Evolutionary conservation across 352 stramenopile species (phyloP), one percentile per base, ranked within the genome.

Genomic region (Plasmopara muralis): DNA sequence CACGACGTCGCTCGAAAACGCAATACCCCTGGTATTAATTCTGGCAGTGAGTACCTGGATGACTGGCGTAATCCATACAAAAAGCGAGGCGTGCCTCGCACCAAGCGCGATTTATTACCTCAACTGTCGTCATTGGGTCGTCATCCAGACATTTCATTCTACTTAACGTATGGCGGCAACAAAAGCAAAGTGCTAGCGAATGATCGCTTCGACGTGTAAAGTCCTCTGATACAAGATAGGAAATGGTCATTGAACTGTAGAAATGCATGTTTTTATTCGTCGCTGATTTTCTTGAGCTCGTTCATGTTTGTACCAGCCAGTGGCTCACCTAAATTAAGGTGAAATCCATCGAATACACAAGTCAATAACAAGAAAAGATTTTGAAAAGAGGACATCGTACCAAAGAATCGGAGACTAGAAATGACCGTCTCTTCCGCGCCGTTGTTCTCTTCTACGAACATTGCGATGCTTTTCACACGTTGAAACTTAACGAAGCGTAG

Each of bases 231-330:
- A 45, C 28, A 31, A 40, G 25, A 50, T 18, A 53, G 29, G 30
- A 45, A 31, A 13, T 43, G 15, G 15, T 14, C 33, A 53, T 25
- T 25, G 20, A 25, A 25, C 20, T 25, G 20, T 25, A 25, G 20
- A 25, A 25, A 25, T 25, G 20, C 20, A 25, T 25, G 20, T 44
- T 41, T 20, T 64, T 87, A 87, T 60, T 91, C 80, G 35, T 91
- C 76, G 60, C 66, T 80, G 53, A 87, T 44, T 59, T 88, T 92
- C 68, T 92, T 92, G 31, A 92, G 69, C 45, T 89, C 81, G 59
- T 88, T 88, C 77, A 91, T 87, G 70, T 91, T 91, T 33, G 77
- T 91, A 28, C 81, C 81, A 6, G 79, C 78, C 16, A 91, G 75
- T 39, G 44, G 56, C 49, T 90, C 79, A 33, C 79, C 79, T 89